phyloP scores from a whole-genome alignment of 352 stramenopile genomes.

The Globisporangium lucens region DNA sequence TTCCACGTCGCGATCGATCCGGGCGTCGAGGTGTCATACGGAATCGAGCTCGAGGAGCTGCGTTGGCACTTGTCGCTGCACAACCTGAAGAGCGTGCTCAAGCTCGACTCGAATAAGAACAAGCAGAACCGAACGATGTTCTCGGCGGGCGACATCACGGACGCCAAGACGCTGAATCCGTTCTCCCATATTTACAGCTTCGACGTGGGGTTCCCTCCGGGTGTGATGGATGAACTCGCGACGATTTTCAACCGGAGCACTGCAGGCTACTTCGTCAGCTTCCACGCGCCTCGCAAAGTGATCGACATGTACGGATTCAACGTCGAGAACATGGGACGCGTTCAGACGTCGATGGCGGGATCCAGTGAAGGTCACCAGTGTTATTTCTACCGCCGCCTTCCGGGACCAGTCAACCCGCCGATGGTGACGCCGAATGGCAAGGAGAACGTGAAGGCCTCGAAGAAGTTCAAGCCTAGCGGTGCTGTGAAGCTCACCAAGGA shows the following conservation, averaged over 20 bases:
- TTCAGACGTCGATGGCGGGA: constrained; percentile 93
- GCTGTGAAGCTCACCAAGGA: constrained; percentile 10
- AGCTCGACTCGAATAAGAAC: constrained; percentile 55
- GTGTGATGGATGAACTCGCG: constrained; percentile 91
- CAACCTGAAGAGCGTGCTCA: constrained; percentile 90
- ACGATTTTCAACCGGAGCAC: constrained; percentile 92
- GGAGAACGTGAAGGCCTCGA: constrained; percentile 19
- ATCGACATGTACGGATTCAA: constrained; percentile 93
- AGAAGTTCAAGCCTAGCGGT: constrained; percentile 9
- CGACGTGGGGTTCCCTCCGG: constrained; percentile 96
- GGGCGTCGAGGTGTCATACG: constrained; percentile 94
- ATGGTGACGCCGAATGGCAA: constrained; percentile 21
- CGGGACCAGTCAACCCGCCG: constrained; percentile 9
- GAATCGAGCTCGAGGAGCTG: constrained; percentile 94
- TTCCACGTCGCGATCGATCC: constrained; percentile 96
- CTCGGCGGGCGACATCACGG: constrained; percentile 92
- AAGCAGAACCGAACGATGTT: constrained; percentile 84
- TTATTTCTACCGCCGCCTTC: constrained; percentile 92
- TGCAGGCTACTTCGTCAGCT: constrained; percentile 94
- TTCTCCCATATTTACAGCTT: constrained; percentile 99
- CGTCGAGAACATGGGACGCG: constrained; percentile 88
- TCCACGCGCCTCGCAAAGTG: constrained; percentile 90
- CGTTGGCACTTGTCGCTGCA: constrained; percentile 94
- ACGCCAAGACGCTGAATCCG: constrained; percentile 92
- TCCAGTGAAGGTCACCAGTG: constrained; percentile 95